Evolutionary conservation across 768 basidiomycete genomes (phyloP).

Genomic region (Flagelloscypha sp.): DNA sequence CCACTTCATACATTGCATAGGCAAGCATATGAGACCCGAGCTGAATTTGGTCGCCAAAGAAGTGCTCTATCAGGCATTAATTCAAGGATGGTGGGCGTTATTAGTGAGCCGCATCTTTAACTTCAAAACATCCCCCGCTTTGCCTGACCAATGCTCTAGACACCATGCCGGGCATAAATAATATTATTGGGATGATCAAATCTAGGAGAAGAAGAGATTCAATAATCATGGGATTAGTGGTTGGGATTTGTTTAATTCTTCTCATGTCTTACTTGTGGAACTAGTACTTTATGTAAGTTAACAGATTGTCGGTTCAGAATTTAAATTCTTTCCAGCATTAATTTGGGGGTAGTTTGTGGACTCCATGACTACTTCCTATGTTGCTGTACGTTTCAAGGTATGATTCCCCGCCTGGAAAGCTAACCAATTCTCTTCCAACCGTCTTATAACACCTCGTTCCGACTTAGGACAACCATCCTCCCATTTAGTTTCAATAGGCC

Average conservation of each 20-base stretch:
- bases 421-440: slow-evolving; percentile 66
- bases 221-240: slow-evolving; percentile 80
- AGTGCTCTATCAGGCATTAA: slow-evolving; percentile 70
- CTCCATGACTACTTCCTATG: not conserved
- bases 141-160: slow-evolving; percentile 41
- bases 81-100: slow-evolving; percentile 71
- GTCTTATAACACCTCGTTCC: slow-evolving; percentile 57
- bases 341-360: no score
- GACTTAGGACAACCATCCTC: slow-evolving; percentile 24
- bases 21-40: slow-evolving; percentile 94
- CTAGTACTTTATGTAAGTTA: not conserved
- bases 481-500: slow-evolving; percentile 64
- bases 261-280: slow-evolving; percentile 42
- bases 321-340: no score
- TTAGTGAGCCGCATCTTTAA: slow-evolving; percentile 46
- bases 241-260: slow-evolving; percentile 72
- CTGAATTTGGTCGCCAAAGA: slow-evolving; percentile 84
- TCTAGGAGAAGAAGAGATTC: slow-evolving; percentile 83
- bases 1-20: slow-evolving; percentile 30
- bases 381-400: slow-evolving; percentile 6
- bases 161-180: slow-evolving; percentile 92
- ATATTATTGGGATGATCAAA: slow-evolving; percentile 86
- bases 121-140: not conserved
- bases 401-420: slow-evolving; percentile 48
- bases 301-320: not conserved